A percentile compares a stretch with the other conserved stretches of the same genome.
Conservation (phyloP, 495 filamentous ascomycete genomes). For the Penicillium ochrochloron region DNA sequence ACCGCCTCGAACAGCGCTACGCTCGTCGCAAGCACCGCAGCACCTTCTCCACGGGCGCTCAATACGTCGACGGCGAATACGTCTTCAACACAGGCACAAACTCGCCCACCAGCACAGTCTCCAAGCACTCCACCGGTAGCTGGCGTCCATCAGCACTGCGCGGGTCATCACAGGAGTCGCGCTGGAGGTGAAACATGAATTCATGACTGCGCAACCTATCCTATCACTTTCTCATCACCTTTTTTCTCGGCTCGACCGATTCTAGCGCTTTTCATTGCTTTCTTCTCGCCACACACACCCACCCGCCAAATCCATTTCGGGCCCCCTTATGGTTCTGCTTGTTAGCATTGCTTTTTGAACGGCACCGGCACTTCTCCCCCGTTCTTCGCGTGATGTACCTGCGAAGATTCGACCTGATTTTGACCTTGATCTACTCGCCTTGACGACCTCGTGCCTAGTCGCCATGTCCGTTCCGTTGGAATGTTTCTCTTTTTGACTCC, state of each 20-base stretch:
- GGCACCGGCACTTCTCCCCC: slow-evolving; percentile 3
- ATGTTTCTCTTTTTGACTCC: slow-evolving; percentile 3
- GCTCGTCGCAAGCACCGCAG: slow-evolving; percentile 83
- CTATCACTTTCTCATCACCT: not conserved
- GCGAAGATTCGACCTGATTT: slow-evolving; percentile 23
- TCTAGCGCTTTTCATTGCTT: slow-evolving; percentile 1
- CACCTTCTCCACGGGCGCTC: slow-evolving; percentile 81
- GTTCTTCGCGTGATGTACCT: slow-evolving; percentile 30
- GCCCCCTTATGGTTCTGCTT: not conserved
- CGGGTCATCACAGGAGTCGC: slow-evolving; percentile 38
- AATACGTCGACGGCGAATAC: slow-evolving; percentile 94
- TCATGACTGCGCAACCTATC: slow-evolving; percentile 4
- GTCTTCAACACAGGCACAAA: slow-evolving; percentile 58
- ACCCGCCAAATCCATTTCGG: not conserved
- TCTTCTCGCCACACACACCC: not conserved
- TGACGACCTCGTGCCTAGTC: slow-evolving; percentile 21
- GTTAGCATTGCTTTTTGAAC: slow-evolving; percentile 10
- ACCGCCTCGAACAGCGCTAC: slow-evolving; percentile 91
- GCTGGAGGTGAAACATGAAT: slow-evolving; percentile 32
- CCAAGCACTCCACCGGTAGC: slow-evolving; percentile 49
- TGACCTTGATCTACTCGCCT: not conserved
- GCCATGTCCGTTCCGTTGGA: slow-evolving; percentile 22
- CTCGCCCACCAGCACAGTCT: slow-evolving; percentile 46
- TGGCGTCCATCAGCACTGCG: slow-evolving; percentile 44
- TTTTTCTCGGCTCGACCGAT: slow-evolving; percentile 9